Evolutionary conservation across 78 protist species (phyloP).

Genomic region (Planoprotostelium fungivorum): DNA sequence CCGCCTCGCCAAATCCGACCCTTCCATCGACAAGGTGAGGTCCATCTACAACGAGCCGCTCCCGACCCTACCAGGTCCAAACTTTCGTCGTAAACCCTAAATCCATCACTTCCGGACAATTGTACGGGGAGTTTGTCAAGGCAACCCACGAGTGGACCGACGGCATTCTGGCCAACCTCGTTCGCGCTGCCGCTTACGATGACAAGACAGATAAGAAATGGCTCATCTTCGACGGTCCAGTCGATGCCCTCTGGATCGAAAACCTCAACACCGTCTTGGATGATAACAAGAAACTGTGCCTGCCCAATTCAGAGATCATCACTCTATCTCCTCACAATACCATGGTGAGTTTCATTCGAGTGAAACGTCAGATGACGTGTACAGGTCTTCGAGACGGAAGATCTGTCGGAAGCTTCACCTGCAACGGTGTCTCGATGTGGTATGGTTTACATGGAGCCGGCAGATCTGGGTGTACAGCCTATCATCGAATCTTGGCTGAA

Average conservation of each 20-base stretch:
- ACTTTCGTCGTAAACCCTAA: constrained; percentile 80
- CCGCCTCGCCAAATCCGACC: background rate
- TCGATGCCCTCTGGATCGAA: constrained; percentile 95
- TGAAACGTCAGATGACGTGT: background rate
- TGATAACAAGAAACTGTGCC: constrained; percentile 94
- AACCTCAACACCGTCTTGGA: constrained; percentile 93
- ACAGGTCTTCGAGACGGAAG: constrained; percentile 83
- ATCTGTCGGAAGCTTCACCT: constrained; percentile 87
- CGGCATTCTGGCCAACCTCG: constrained; percentile 73
- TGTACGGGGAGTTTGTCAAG: constrained; percentile 83
- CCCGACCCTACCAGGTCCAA: too few relatives aligned
- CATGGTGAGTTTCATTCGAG: constrained; percentile 12
- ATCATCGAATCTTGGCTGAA: constrained; percentile 46
- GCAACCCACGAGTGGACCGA: constrained; percentile 88
- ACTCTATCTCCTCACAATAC: constrained; percentile 59
- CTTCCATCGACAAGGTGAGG: background rate
- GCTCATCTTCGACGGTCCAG: constrained; percentile 88
- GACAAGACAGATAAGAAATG: constrained; percentile 35
- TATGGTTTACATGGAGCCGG: constrained; percentile 82
- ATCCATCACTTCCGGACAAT: constrained; percentile 75
- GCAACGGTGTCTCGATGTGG: constrained; percentile 88
- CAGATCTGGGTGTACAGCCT: constrained; percentile 32
- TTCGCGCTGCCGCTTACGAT: constrained; percentile 20
- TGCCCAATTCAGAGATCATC: constrained; percentile 85
- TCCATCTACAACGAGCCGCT: too few relatives aligned